Conservation (phyloP, 192 early-diverging fungal genomes). For the Backusella westeae region DNA sequence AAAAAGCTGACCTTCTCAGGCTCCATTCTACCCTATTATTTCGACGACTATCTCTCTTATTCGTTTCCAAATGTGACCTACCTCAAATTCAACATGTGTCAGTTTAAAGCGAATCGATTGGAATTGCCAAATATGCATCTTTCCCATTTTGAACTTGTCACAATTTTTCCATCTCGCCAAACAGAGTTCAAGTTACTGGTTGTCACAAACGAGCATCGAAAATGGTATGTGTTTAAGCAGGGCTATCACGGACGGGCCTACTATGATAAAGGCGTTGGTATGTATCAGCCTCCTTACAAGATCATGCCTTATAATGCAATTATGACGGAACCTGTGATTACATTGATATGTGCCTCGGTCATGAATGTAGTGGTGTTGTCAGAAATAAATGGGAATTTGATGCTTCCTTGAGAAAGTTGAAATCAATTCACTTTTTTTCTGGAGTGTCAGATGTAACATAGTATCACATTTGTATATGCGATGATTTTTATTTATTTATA, state of each 20-base stretch:
- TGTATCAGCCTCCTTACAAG: neutral
- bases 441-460: no score
- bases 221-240: neutral
- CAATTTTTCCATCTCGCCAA: neutral
- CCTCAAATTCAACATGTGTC: neutral
- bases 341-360: neutral
- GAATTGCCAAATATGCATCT: neutral
- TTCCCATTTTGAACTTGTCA: neutral
- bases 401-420: neutral
- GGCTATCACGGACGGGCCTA: neutral
- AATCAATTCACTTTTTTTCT: neutral
- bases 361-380: neutral
- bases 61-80: neutral
- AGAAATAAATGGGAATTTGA: neutral
- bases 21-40: neutral
- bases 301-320: neutral
- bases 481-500: no score
- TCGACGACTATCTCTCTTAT: neutral
- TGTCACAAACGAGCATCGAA: neutral
- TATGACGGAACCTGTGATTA: neutral
- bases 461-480: neutral
- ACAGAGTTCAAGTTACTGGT: neutral
- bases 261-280: neutral
- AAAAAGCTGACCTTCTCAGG: neutral
- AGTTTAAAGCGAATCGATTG: neutral